Evolutionary conservation across 306 rosid genomes (phyloP), one percentile per base, ranked within the genome.

Genomic region (Canavalia ensiformis): DNA sequence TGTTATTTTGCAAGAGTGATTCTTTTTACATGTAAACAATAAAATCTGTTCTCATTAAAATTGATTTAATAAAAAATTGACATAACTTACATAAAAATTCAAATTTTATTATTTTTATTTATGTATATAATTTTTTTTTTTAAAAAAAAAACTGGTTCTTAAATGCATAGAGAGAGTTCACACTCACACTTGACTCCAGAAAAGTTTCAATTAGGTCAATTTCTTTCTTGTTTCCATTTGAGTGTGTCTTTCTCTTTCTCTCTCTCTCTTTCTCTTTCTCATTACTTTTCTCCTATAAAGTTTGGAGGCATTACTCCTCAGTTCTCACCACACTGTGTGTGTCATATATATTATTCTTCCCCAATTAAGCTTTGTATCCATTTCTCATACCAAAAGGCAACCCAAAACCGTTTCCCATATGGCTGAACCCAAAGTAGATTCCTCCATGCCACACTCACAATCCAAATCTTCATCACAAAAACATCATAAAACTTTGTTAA

Each of bases 391-490:
- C 0, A 4, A 39, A 49, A 60, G 50, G 59, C 8, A 34, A 1
- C 45, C 68, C 4, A 6, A n/a, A 31, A 83, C 74, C 70, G 68
- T 56, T 59, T 35, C 83, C 30, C 81, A 41, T 29, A 72, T 73
- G 84, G 69, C 82, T 11, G 80, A 74, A 0, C 51, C 66, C 56
- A 83, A 76, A 18, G 25, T 18, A 79, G 77, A 60, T 59, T 75
- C 83, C 33, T 78, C 71, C 6, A 67, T 29, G 42, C 55, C 75
- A 33, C 67, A 82, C 31, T 11, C 72, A 31, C 86, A 83, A 78
- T 79, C 93, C 49, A 52, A 55, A 52, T 0, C 79, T 56, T 35
- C 58, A 72, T 74, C 51, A 33, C 62, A 74, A 42, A 75, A 62
- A 42, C 76, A 51, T 31, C 72, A 49, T 39, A 78, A 10, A 39